Percentiles rank a stretch among this genome's conserved stretches.
These are phyloP conservation scores for Talaromyces atroroseus DNA, from an alignment of 2,329 filamentous ascomycete genomes.

Conservation along the genomic window DNA sequence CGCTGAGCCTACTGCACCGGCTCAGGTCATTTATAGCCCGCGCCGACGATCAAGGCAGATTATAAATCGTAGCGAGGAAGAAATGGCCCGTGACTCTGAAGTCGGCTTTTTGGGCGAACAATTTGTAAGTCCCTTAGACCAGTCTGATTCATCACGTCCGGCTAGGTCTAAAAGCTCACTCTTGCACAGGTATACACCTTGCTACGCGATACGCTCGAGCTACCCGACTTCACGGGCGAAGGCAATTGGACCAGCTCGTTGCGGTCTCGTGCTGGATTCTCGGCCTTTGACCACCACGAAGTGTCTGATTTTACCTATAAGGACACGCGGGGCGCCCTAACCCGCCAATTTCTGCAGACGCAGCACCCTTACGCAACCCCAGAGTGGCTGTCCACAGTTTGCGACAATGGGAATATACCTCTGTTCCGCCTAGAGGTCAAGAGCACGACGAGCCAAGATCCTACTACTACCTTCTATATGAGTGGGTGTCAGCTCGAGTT, in stretches of 20 bases:
- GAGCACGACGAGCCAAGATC: slow-evolving; percentile 7
- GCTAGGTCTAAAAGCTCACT: neutral
- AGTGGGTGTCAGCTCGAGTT: slow-evolving; percentile 6
- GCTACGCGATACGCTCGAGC: slow-evolving; percentile 6
- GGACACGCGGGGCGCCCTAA: slow-evolving; percentile 8
- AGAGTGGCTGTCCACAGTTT: slow-evolving; percentile 5
- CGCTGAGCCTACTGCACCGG: neutral
- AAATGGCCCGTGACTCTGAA: slow-evolving; percentile 8
- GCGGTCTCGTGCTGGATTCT: slow-evolving; percentile 11
- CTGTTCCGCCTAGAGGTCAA: slow-evolving; percentile 9
- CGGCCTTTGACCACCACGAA: slow-evolving; percentile 1
- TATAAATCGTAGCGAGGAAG: neutral
- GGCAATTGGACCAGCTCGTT: slow-evolving; percentile 11
- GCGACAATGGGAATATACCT: slow-evolving; percentile 6
- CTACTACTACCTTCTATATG: slow-evolving; percentile 6
- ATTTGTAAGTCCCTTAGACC: slow-evolving; percentile 4
- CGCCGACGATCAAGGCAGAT: neutral
- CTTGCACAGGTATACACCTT: slow-evolving; percentile 9
- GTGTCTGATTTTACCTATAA: slow-evolving; percentile 11
- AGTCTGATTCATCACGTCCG: neutral
- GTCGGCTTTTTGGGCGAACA: slow-evolving; percentile 8
- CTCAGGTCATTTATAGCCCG: neutral
- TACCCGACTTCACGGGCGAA: slow-evolving; percentile 8
- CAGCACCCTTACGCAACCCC: slow-evolving; percentile 1
- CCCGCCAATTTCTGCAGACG: slow-evolving; percentile 6